Percentiles rank a stretch among this genome's conserved stretches.
Conservation (phyloP, 441 rosid species). For the Syzygium syzygioides region DNA sequence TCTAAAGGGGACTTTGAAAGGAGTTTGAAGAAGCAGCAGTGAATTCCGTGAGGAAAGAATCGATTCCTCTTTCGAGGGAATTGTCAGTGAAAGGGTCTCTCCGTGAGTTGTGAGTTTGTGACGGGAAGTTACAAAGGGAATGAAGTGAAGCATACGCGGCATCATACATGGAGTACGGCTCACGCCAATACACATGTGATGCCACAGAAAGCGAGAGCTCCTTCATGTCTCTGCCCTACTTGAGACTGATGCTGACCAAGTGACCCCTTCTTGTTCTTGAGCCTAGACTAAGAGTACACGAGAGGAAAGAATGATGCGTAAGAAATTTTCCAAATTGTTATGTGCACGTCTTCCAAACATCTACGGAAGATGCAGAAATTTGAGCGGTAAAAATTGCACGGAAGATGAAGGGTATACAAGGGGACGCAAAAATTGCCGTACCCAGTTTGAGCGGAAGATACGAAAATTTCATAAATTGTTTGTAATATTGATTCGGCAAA, state of each 20-base stretch:
- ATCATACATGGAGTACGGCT: slow-evolving; percentile 16
- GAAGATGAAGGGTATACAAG: no score
- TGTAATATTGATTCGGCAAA: neutral
- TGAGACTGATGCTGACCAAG: neutral
- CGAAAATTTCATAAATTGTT: neutral
- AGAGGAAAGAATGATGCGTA: neutral
- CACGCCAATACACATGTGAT: slow-evolving; percentile 5
- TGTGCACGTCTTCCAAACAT: no score
- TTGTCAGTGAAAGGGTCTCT: slow-evolving; percentile 6
- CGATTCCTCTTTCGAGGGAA: neutral
- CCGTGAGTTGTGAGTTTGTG: neutral
- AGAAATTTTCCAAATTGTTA: neutral
- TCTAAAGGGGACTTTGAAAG: neutral
- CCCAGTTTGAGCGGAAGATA: neutral
- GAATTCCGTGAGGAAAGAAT: neutral
- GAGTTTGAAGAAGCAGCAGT: neutral
- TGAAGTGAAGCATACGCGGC: slow-evolving; percentile 22
- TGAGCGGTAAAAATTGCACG: no score
- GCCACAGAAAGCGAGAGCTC: neutral
- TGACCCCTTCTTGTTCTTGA: neutral
- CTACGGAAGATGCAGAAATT: no score
- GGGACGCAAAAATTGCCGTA: neutral
- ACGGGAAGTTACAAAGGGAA: neutral
- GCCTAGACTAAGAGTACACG: neutral
- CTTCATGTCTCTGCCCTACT: neutral